phyloP scores from a whole-genome alignment of 176 grass and related monocot species.

The Juncus effusus region DNA sequence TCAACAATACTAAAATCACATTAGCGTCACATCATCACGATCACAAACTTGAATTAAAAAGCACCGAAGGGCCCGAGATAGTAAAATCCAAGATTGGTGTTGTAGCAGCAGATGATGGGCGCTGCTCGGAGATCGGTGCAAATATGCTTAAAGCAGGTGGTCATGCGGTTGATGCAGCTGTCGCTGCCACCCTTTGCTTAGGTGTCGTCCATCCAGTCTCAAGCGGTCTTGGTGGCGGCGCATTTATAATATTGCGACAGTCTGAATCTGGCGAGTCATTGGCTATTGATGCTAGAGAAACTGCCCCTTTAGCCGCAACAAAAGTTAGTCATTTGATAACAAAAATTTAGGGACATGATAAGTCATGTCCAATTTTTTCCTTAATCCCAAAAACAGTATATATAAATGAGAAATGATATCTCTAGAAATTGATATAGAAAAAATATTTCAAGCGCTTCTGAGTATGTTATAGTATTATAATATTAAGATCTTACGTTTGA shows the following conservation, averaged over 20 bases:
- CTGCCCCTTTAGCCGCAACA: slow-evolving; percentile 64
- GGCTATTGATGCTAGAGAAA: slow-evolving; percentile 87
- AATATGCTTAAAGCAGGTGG: slow-evolving; percentile 57
- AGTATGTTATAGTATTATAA: too few relatives aligned
- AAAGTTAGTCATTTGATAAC: slow-evolving; percentile 28
- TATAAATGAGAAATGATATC: too few relatives aligned
- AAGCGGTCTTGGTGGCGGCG: slow-evolving; percentile 73
- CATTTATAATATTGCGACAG: slow-evolving; percentile 66
- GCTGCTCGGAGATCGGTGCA: slow-evolving; percentile 74
- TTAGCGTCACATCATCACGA: neutral
- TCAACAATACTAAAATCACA: slow-evolving; percentile 4
- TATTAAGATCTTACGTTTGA: neutral
- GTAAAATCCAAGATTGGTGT: slow-evolving; percentile 41
- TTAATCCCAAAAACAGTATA: too few relatives aligned
- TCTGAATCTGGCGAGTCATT: slow-evolving; percentile 47
- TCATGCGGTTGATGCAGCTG: slow-evolving; percentile 80
- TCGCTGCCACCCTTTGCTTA: slow-evolving; percentile 65
- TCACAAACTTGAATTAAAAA: neutral
- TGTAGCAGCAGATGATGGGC: slow-evolving; percentile 67
- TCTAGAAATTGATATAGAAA: too few relatives aligned
- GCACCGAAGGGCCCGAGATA: slow-evolving; percentile 26
- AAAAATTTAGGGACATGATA: too few relatives aligned
- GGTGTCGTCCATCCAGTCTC: slow-evolving; percentile 89
- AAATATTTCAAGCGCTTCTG: too few relatives aligned
- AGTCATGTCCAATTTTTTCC: too few relatives aligned